Evolutionary conservation across 2,329 filamentous ascomycete genomes (phyloP), one percentile per base, ranked within the genome.

Genomic region (Fusarium nisikadoi): DNA sequence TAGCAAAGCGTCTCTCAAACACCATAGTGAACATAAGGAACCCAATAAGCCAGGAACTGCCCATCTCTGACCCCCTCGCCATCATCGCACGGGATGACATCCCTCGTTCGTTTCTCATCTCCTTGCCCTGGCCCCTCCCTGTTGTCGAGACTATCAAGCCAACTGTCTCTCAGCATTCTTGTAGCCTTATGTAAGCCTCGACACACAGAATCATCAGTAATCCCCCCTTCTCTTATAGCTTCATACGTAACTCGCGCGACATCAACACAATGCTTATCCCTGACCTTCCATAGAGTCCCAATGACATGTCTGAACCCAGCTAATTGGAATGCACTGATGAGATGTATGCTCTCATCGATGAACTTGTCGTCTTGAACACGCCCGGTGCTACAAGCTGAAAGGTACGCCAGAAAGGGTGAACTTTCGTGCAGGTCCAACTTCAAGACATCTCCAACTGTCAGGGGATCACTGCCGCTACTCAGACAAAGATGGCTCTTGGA

Each of bases 321-420:
- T 6, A 66, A 5, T 23, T 64, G 59, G 1, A 52, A 66, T 5
- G 63, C 50, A n/a, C 52, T 52, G 19, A 64, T 64, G 2, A 57
- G 39, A 45, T 66, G 50, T 4, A 64, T 64, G 4, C 59, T 47
- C 13, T 66, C 63, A 8, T 58, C 63, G 2, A 38, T 45, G 19
- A 57, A 55, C 1, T 29, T 43, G 9, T 57, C 43, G 8, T 57
- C 41, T 4, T 64, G 20, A 8, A 64, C 27, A 6, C n/a, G 42
- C 0, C 59, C 63, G 1, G 63, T 64, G 7, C 42, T 31, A 0
- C 63, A 66, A 0, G 63, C 59, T 5, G 59, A 66, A 1, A 64
- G 41, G 19, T 66, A 66, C 0, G 59, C 63, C 1, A 64, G 59
- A 5, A 66, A 64, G 1, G 59, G 63, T 3, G 60, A 36, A 3